Base-by-base conservation (phyloP, 768 basidiomycete species). In the Strobilomyces confusus region DNA sequence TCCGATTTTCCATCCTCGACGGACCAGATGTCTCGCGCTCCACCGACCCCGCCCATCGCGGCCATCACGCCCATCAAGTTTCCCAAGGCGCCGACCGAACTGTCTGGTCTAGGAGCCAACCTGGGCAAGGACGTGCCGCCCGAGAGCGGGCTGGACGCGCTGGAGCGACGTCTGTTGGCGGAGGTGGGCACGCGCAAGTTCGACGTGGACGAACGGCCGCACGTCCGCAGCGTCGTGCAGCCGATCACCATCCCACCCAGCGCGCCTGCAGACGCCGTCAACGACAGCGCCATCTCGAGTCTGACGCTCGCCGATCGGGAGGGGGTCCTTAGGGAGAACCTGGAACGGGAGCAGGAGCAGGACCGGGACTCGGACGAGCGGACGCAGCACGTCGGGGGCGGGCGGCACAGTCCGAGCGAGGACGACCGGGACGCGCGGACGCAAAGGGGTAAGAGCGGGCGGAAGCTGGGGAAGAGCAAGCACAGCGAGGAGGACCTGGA, bases 161-260 rank as follows among this genome's bases (percentile, higher is more conserved):
- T 92, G 9, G 89, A 92, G 63, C 74, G 80, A 44, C 74, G 82
- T 48, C 71, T 92, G 4, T 68, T 86, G 1, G 82, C 80, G 0
- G 82, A 90, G 60, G 88, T 91, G 8, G 89, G 89, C 25, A 90
- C 88, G 19, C 76, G 83, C 46, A 75, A 71, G 61, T 56, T 65
- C 0, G 69, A 73, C n/a, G 56, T 51, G 17, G 60, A 65, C 25
- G 53, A 58, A 38, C 62, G 64, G 12, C 70, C 73, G 0, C 72
- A 77, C 37, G 71, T 75, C 9, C 67, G 74, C 41, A 57, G 63
- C 32, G 64, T 75, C 40, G 58, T 76, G 17, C 69, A 67, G 48
- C 76, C 75, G 23, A 77, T 74, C 40, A 55, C 61, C 19, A 76
- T 74, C 34, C 73, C 75, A 13, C 63, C 65, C 40, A 63, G 65